Percentiles rank a stretch among this genome's conserved stretches.
Conservation (phyloP, 225 moss, liverwort and hornwort genomes). For the Sphagnum tenellum region DNA sequence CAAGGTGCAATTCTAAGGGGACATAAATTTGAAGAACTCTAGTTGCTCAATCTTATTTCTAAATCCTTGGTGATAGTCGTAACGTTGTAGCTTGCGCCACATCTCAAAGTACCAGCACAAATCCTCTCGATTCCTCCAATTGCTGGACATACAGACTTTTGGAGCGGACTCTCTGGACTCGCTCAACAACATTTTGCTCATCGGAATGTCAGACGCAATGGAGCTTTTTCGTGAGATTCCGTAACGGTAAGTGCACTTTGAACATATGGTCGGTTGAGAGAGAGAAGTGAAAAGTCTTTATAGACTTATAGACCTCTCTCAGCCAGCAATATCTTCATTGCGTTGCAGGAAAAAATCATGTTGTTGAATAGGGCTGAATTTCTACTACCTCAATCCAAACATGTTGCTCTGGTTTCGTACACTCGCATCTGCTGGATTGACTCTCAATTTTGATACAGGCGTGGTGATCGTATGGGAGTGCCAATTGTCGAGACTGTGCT, state of each 20-base stretch:
- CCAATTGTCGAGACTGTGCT: constrained; percentile 86
- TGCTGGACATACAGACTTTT: constrained; percentile 58
- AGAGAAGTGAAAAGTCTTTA: background rate
- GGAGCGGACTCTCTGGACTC: constrained; percentile 42
- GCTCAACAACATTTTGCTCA: constrained; percentile 91
- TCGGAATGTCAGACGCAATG: constrained; percentile 98
- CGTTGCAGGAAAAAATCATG: constrained; percentile 19
- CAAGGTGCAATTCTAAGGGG: too few relatives aligned
- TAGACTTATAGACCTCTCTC: too few relatives aligned
- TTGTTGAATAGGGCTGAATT: background rate
- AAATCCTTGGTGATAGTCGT: too few relatives aligned
- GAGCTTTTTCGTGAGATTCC: constrained; percentile 92
- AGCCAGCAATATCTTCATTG: too few relatives aligned
- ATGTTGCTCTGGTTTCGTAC: too few relatives aligned
- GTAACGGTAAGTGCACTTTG: constrained; percentile 39
- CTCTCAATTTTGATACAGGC: constrained; percentile 27
- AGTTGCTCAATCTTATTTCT: background rate
- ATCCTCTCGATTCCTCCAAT: background rate
- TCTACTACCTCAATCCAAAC: too few relatives aligned
- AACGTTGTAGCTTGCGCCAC: background rate
- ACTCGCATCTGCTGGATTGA: too few relatives aligned
- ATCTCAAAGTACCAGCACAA: too few relatives aligned
- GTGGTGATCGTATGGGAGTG: constrained; percentile 86
- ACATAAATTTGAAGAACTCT: too few relatives aligned
- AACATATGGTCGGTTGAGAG: constrained; percentile 1